Percentiles rank a stretch among this genome's conserved stretches.
Conservation (phyloP, 2,329 filamentous ascomycete genomes). For the Chaetomiaceae sp. region DNA sequence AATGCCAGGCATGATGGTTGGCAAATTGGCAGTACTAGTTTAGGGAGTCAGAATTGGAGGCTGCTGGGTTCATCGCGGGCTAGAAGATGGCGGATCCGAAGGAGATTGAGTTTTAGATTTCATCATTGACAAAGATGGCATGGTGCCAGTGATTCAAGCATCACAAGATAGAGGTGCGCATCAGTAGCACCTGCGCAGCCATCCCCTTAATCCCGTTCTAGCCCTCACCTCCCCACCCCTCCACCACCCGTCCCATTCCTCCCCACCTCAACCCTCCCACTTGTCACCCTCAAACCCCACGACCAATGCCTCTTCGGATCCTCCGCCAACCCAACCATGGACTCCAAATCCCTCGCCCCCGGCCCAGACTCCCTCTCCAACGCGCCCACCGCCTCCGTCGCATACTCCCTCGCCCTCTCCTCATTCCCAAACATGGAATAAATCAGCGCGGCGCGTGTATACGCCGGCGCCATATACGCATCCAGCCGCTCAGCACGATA, state of each 20-base stretch:
- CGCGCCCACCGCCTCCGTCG: slow-evolving; percentile 30
- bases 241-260: not conserved
- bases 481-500: slow-evolving; percentile 33
- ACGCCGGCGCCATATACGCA: slow-evolving; percentile 32
- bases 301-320: slow-evolving; percentile 33
- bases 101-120: too few relatives aligned
- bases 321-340: slow-evolving; percentile 32
- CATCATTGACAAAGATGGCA: too few relatives aligned
- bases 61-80: too few relatives aligned
- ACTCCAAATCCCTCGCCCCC: slow-evolving; percentile 25
- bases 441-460: slow-evolving; percentile 37
- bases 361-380: slow-evolving; percentile 32
- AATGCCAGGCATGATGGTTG: too few relatives aligned
- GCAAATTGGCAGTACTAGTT: too few relatives aligned
- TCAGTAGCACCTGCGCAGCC: too few relatives aligned
- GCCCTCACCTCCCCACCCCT: not conserved
- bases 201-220: not conserved
- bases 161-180: too few relatives aligned
- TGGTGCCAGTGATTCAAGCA: too few relatives aligned
- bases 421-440: slow-evolving; percentile 35
- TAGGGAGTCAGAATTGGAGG: too few relatives aligned
- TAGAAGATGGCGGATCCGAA: too few relatives aligned
- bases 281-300: slow-evolving; percentile 25
- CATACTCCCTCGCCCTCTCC: slow-evolving; percentile 30
- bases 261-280: not conserved